Evolutionary conservation across 129 eudicot genomes (phyloP).

Genomic region (Flaveria linearis): DNA sequence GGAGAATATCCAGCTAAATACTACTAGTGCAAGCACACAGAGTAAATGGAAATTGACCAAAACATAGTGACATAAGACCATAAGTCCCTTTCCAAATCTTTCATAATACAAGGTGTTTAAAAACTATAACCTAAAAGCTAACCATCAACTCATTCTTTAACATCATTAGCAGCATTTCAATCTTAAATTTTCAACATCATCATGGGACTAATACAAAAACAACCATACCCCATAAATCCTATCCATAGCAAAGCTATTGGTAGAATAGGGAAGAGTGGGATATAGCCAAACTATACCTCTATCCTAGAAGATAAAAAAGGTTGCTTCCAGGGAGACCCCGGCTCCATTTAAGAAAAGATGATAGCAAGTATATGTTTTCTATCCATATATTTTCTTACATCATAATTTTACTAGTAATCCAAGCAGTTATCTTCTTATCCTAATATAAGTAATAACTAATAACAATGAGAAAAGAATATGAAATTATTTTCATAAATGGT

Average conservation of each 20-base stretch:
- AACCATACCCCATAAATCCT: no score
- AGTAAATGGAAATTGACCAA: not conserved
- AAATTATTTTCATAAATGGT: not conserved
- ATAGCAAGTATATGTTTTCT: not conserved
- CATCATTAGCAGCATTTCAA: conserved; percentile 7
- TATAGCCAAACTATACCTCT: no score
- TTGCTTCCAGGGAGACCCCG: no score
- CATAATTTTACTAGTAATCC: not conserved
- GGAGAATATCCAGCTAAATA: not conserved
- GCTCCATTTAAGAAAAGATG: no score
- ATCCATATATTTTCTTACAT: not conserved
- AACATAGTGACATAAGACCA: not conserved
- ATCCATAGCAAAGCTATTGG: no score
- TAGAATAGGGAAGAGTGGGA: no score
- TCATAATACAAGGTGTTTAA: conserved; percentile 1
- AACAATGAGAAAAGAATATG: not conserved
- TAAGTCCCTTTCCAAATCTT: not conserved
- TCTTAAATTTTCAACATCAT: not conserved
- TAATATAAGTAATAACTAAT: not conserved
- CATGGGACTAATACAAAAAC: conserved; percentile 4
- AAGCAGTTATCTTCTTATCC: not conserved
- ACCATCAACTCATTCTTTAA: conserved; percentile 14
- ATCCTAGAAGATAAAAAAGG: no score
- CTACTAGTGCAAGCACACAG: not conserved
- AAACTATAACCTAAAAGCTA: conserved; percentile 11